Conservation (phyloP, 805 yeast genomes). For the Nakazawaea ernobii region DNA sequence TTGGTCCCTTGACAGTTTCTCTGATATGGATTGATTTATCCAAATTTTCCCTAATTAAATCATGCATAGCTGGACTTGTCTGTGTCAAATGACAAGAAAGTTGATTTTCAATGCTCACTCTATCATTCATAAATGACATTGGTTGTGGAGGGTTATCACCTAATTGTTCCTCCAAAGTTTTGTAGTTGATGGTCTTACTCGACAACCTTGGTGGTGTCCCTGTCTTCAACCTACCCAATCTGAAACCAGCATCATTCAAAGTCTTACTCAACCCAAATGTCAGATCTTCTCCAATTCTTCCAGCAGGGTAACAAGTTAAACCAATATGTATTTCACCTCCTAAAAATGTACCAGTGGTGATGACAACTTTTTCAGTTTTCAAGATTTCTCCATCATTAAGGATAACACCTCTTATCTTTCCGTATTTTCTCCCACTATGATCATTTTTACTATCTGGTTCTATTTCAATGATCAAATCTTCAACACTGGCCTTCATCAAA, state of each 20-base stretch:
- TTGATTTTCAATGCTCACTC: conserved; percentile 56
- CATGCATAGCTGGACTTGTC: conserved; percentile 74
- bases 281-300: conserved; percentile 89
- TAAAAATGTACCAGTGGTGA: conserved; percentile 93
- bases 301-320: conserved; percentile 72
- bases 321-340: conserved; percentile 96
- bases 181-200: conserved; percentile 63
- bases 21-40: conserved; percentile 84
- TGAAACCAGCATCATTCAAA: conserved; percentile 68
- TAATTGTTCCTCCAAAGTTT: conserved; percentile 55
- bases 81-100: conserved; percentile 69
- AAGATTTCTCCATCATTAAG: conserved; percentile 61
- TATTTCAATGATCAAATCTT: conserved; percentile 69
- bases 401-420: conserved; percentile 63
- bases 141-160: conserved; percentile 87
- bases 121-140: conserved; percentile 78
- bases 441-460: conserved; percentile 19
- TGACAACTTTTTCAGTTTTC: conserved; percentile 62
- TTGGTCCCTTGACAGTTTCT: conserved; percentile 92
- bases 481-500: conserved; percentile 70
- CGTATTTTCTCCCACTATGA: conserved; percentile 34
- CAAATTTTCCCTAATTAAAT: conserved; percentile 60
- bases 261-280: conserved; percentile 86
- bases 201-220: conserved; percentile 95
- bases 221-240: conserved; percentile 85